Conservation (phyloP, 129 eudicot species). For the Artemisia annua region DNA sequence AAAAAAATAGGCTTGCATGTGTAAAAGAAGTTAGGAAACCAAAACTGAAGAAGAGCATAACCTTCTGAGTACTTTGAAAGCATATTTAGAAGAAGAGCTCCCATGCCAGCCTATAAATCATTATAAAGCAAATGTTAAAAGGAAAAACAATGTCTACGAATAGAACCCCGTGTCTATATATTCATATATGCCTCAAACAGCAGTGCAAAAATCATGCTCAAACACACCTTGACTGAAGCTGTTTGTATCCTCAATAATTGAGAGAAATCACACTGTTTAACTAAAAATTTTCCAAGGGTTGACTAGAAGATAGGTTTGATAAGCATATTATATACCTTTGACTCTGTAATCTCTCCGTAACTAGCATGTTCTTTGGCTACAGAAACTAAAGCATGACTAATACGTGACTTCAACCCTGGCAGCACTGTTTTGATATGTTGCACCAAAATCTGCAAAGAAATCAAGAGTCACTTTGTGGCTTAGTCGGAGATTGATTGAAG, state of each 20-base stretch:
- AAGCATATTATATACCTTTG: slow-evolving; percentile 46
- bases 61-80: slow-evolving; percentile 95
- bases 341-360: slow-evolving; percentile 90
- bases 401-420: slow-evolving; percentile 57
- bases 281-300: not conserved
- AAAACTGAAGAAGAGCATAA: slow-evolving; percentile 23
- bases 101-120: slow-evolving; percentile 77
- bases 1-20: not conserved
- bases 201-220: not conserved
- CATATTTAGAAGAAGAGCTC: slow-evolving; percentile 86
- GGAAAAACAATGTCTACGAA: too few relatives aligned
- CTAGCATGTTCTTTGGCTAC: slow-evolving; percentile 96
- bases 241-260: not conserved
- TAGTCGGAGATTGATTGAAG: not conserved
- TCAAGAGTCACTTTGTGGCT: not conserved
- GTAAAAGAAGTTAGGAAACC: not conserved
- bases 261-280: not conserved
- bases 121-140: slow-evolving; percentile 8
- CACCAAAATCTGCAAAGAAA: slow-evolving; percentile 51
- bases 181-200: not conserved
- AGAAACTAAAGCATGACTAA: slow-evolving; percentile 58
- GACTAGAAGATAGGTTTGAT: slow-evolving; percentile 3
- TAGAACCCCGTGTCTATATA: too few relatives aligned
- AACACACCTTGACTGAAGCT: not conserved
- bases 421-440: slow-evolving; percentile 66